These are phyloP conservation scores for Pseudomassariella vexata DNA, from an alignment of 2,329 filamentous ascomycete genomes.

Conservation along the genomic window DNA sequence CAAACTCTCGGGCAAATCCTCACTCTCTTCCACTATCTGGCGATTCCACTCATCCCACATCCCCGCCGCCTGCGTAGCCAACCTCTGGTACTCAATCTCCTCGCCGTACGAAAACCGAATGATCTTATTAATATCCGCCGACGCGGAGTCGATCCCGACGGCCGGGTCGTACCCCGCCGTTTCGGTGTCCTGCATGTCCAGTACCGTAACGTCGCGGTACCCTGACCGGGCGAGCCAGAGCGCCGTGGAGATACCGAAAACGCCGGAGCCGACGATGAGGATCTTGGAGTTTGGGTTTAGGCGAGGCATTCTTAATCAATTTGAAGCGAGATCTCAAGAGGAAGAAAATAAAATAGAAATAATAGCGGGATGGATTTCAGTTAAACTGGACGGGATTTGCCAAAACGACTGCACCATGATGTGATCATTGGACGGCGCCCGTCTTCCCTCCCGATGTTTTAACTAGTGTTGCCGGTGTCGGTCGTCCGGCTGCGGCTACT, in stretches of 20 bases:
- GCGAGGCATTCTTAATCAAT: too few relatives aligned
- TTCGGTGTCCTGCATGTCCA: slow-evolving; percentile 40
- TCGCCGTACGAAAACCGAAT: slow-evolving; percentile 34
- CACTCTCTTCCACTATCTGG: slow-evolving; percentile 24
- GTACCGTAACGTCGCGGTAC: slow-evolving; percentile 39
- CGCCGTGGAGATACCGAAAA: slow-evolving; percentile 35
- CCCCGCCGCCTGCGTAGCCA: slow-evolving; percentile 34
- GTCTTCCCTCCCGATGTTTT: too few relatives aligned
- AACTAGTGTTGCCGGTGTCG: too few relatives aligned
- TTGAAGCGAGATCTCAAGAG: too few relatives aligned
- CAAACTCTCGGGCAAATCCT: too few relatives aligned
- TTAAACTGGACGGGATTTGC: too few relatives aligned
- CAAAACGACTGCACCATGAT: too few relatives aligned
- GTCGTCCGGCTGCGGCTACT: too few relatives aligned
- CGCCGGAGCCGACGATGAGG: slow-evolving; percentile 33
- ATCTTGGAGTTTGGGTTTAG: slow-evolving; percentile 19
- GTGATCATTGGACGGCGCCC: too few relatives aligned
- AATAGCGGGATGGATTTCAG: too few relatives aligned
- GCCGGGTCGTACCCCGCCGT: slow-evolving; percentile 32
- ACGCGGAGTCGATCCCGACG: slow-evolving; percentile 27
- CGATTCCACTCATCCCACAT: slow-evolving; percentile 40
- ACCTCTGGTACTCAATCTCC: slow-evolving; percentile 38
- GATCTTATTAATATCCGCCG: slow-evolving; percentile 37
- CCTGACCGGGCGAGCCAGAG: slow-evolving; percentile 36
- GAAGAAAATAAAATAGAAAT: too few relatives aligned